Percentiles rank a stretch among this genome's conserved stretches.
phyloP scores from a whole-genome alignment of 345 rosid species.

The Eucalyptus pauciflora region DNA sequence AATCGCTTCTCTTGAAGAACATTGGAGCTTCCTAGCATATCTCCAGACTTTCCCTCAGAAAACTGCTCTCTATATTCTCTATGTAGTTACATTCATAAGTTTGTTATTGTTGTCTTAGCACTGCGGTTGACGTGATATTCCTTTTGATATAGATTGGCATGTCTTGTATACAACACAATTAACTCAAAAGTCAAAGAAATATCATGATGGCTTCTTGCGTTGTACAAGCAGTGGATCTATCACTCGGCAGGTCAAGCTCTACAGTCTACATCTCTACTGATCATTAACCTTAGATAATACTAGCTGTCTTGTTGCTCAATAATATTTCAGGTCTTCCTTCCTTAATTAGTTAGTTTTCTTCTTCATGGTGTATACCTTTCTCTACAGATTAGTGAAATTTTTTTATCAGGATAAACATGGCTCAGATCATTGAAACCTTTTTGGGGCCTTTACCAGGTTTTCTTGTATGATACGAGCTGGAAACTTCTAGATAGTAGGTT shows the following conservation, averaged over 20 bases:
- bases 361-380: neutral
- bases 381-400: neutral
- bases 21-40: neutral
- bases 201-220: constrained; percentile 46
- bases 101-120: neutral
- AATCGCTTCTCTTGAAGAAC: neutral
- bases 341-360: neutral
- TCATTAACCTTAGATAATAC: neutral
- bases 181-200: constrained; percentile 50
- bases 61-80: neutral
- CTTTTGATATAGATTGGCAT: constrained; percentile 28
- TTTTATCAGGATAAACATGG: neutral
- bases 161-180: constrained; percentile 41
- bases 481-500: constrained; percentile 29
- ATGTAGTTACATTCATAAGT: neutral
- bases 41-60: neutral
- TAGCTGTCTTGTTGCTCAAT: neutral
- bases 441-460: constrained; percentile 13
- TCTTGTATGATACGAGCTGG: constrained; percentile 34
- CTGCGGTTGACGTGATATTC: neutral
- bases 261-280: neutral
- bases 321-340: neutral
- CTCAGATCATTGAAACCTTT: neutral
- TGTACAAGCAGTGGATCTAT: constrained; percentile 18
- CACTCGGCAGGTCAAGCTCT: constrained; percentile 30